phyloP scores from a whole-genome alignment of 2,329 filamentous ascomycete genomes.

The Elsinoe arachidis region DNA sequence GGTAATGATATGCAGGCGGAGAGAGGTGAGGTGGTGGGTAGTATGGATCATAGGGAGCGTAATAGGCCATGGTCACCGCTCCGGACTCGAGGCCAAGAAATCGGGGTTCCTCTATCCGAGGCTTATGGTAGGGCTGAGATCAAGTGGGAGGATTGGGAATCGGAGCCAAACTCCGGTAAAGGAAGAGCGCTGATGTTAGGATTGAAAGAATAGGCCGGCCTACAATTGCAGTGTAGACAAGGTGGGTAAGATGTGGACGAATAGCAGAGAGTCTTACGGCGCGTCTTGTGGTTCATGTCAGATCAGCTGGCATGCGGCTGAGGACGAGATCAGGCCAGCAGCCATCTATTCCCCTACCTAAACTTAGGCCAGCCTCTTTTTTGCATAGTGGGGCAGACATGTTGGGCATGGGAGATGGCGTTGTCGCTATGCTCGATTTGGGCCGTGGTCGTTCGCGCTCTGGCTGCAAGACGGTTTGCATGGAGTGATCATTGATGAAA shows the following conservation, averaged over 20 bases:
- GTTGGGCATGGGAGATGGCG: not conserved
- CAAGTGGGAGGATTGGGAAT: not conserved
- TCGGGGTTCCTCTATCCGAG: not conserved
- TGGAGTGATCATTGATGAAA: too few species aligned
- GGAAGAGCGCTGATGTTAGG: not conserved
- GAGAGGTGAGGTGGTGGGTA: constrained; percentile 11
- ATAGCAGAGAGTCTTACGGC: not conserved
- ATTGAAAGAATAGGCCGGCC: not conserved
- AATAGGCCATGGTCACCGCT: not conserved
- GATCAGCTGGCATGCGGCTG: not conserved
- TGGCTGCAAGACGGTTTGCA: too few species aligned
- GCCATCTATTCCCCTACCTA: too few species aligned
- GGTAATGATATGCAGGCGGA: not conserved
- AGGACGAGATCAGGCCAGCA: not conserved
- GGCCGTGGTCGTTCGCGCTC: not conserved
- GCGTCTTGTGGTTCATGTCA: not conserved
- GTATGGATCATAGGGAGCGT: not conserved
- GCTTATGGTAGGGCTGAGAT: not conserved
- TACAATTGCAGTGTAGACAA: not conserved
- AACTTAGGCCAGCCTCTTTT: not conserved
- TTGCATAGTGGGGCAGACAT: not conserved
- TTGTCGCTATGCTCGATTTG: not conserved
- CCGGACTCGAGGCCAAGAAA: constrained; percentile 9
- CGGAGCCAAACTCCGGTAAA: not conserved
- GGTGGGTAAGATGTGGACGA: constrained; percentile 1